Conservation (phyloP, 2,329 filamentous ascomycete species). For the Hortaea werneckii region DNA sequence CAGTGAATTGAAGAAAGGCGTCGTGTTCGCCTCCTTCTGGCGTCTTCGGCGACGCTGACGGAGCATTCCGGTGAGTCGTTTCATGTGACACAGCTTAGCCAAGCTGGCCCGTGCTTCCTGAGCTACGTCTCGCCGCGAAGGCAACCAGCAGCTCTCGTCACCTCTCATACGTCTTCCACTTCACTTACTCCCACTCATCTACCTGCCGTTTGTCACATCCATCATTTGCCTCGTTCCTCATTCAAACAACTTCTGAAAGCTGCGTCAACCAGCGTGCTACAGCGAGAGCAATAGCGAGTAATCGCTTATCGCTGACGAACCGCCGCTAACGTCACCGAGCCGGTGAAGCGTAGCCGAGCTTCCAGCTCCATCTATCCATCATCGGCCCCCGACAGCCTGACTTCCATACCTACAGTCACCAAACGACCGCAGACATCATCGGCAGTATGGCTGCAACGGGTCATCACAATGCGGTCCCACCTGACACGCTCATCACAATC, state of each 20-base stretch:
- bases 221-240: no score
- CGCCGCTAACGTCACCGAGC: not conserved
- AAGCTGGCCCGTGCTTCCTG: not conserved
- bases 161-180: not conserved
- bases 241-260: no score
- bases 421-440: not conserved
- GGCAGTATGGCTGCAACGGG: constrained; percentile 4
- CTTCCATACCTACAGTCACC: not conserved
- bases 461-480: constrained; percentile 4
- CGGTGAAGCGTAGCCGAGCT: not conserved
- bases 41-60: not conserved
- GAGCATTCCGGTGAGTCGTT: not conserved
- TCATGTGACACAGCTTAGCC: not conserved
- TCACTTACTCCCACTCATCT: not conserved
- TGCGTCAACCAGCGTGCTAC: not conserved
- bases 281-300: not conserved
- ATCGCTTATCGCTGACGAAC: not conserved
- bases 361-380: not conserved
- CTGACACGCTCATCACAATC: constrained; percentile 67
- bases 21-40: not conserved
- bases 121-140: not conserved
- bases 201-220: not conserved
- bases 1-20: no score
- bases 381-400: not conserved
- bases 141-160: not conserved